Percentiles rank a stretch among this genome's conserved stretches.
Conservation (phyloP, 768 basidiomycete genomes). For the Suillus lakei region DNA sequence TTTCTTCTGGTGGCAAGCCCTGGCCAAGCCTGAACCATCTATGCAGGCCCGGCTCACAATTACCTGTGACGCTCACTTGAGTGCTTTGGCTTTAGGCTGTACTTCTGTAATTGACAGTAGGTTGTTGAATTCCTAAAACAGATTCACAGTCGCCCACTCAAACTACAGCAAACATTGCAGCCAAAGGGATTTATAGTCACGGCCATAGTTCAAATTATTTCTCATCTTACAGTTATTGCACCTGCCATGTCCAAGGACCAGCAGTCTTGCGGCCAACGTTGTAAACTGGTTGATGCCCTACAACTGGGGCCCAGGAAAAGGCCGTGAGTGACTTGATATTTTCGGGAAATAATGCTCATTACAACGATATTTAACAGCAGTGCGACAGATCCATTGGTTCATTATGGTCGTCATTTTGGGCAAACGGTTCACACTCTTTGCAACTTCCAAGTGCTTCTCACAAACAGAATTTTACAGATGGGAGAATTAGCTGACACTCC, state of each 20-base stretch:
- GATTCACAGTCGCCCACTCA: background rate
- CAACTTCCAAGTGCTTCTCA: slow-evolving; percentile 21
- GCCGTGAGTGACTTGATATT: background rate
- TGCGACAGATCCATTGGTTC: slow-evolving; percentile 24
- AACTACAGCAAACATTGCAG: background rate
- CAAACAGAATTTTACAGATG: slow-evolving; percentile 17
- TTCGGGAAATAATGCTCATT: background rate
- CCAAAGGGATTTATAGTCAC: background rate
- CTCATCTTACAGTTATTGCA: background rate
- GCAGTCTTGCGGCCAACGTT: slow-evolving; percentile 13
- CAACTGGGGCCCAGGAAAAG: slow-evolving; percentile 21
- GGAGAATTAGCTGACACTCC: slow-evolving; percentile 13
- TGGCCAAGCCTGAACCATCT: too few species aligned
- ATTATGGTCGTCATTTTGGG: slow-evolving; percentile 29
- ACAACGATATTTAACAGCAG: slow-evolving; percentile 1
- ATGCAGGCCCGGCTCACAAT: too few species aligned
- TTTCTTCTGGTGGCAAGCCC: too few species aligned
- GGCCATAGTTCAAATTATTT: background rate
- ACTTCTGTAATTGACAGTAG: too few species aligned
- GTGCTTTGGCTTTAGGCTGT: too few species aligned
- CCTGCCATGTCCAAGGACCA: background rate
- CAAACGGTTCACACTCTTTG: slow-evolving; percentile 25
- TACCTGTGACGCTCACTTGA: too few species aligned
- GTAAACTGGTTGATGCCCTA: slow-evolving; percentile 20
- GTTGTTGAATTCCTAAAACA: background rate